Base-by-base conservation (phyloP, 208 protist genomes). In the Entamoeba dispar region DNA sequence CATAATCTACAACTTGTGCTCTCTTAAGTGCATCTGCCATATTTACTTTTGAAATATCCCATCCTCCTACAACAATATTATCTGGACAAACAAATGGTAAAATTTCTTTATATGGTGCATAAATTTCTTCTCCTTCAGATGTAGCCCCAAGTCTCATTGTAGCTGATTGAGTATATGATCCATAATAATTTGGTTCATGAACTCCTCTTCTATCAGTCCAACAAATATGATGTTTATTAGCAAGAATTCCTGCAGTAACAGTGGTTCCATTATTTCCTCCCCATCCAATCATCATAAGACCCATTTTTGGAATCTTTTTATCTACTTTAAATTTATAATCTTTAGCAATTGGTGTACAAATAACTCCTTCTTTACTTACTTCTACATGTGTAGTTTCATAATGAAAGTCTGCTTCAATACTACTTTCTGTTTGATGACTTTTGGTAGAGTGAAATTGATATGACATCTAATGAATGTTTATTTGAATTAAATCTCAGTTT, bases 251-350 rank as follows among this genome's bases (percentile, higher is more conserved):
- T n/a, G 97, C 98, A 34, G 97, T 98, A 27, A 99, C 94, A 3
- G 98, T 99, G n/a, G 97, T 97, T 92, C 98, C 98, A 96, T 99
- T 99, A 97, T 99, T 99, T 94, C 98, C 98, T 94, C 98, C 97
- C 95, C 96, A 97, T 93, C 98, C 98, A 92, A 99, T 96, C 73
- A 99, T 93, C 97, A 99, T 98, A 47, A 98, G 91, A 92, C 95
- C 94, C 34, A 38, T 22, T 15, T 93, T 93, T 12, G 93, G 77
- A 51, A 93, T 34, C 17, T 7, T 49, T 14, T 34, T 91, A 43
- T 77, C 47, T 34, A 34, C 43, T 34, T 52, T 73, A 31, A 92
- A 77, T 22, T 69, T 69, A 3, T 69, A 69, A 3, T 69, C 55
- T 22, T 69, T 14, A 27, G 55, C 12, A 27, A 27, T 69, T 69